Percentiles rank a stretch among this genome's conserved stretches.
phyloP scores from a whole-genome alignment of 345 rosid species.

The Boechera stricta region DNA sequence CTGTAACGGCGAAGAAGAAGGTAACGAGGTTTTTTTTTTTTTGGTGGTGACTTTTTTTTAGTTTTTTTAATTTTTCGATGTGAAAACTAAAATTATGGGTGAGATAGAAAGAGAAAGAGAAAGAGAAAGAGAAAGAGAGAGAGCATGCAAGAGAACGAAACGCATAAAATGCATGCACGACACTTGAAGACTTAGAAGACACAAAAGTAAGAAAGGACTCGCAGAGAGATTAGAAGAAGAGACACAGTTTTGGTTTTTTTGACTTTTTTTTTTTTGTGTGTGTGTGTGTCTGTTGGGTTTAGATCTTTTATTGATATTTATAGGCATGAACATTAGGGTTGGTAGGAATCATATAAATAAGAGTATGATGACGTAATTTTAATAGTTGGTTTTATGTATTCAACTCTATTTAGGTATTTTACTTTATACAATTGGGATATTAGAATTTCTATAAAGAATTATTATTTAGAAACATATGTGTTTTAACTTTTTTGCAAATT shows the following conservation, averaged over 20 bases:
- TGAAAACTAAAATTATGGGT: slow-evolving; percentile 34
- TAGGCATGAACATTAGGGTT: slow-evolving; percentile 22
- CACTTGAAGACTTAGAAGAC: slow-evolving; percentile 45
- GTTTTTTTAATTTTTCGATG: slow-evolving; percentile 24
- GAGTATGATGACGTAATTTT: slow-evolving; percentile 11
- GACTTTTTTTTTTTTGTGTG: background rate
- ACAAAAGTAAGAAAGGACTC: background rate
- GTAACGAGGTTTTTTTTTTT: slow-evolving; percentile 38
- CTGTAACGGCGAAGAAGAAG: slow-evolving; percentile 44
- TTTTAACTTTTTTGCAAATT: background rate
- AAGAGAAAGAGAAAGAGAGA: slow-evolving; percentile 45
- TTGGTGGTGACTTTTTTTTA: background rate
- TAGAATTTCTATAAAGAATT: background rate
- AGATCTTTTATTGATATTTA: background rate
- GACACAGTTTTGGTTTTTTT: slow-evolving; percentile 1
- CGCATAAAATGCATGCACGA: slow-evolving; percentile 87
- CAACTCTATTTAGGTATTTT: background rate
- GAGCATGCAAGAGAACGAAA: slow-evolving; percentile 63
- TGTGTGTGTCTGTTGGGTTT: background rate
- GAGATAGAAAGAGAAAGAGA: slow-evolving; percentile 46
- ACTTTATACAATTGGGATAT: background rate
- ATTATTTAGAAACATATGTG: background rate
- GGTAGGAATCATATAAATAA: slow-evolving; percentile 24
- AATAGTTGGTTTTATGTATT: background rate
- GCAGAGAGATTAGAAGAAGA: background rate